Base-by-base conservation (phyloP, 2,329 filamentous ascomycete species). In the Chaetomiaceae sp. region DNA sequence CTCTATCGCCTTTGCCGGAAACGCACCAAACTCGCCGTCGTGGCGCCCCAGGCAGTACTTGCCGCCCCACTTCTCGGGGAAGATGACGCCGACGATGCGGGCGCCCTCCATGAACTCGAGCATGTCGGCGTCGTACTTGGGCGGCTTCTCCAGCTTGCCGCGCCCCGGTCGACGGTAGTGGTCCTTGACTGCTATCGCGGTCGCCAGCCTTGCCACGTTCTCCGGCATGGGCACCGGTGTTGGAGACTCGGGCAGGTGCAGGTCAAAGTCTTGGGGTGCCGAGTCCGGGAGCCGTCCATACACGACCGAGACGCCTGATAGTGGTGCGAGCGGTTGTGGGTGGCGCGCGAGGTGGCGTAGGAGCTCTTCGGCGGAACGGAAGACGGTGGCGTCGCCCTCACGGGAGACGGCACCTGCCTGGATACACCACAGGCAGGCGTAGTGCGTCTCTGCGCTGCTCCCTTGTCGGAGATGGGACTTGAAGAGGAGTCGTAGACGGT, bases 11-110 rank as follows among this genome's bases (percentile, higher is more conserved):
- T 81, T 77, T 39, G 70, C 66, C 29, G 80, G 76, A 47, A 80
- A 73, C 1, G 75, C 76, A 0, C 76, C 78, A 38, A 72, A 73
- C 1, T 70, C 62, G 0, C 77, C 79, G 55, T 82, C 79, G 56
- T 83, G 78, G 72, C 78, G 81, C 2, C 76, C 80, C 53, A 80
- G 71, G n/a, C 72, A 73, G 79, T 79, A 83, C 59, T 81, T 79
- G 14, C 80, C 80, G 3, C 71, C 67, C 60, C 80, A 80, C 60
- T 73, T 74, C 9, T 68, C 64, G 0, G 77, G 78, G 62, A 79
- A 82, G 36, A 73, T 69, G 25, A 83, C 66, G 0, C 78, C 79
- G 0, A 75, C 71, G 20, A 83, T 69, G 40, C 68, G 71, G 1
- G 77, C 77, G 0, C 78, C 79, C 14, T 72, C 68, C 34, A 72